These are phyloP conservation scores for Ganoderma lucidum DNA, from an alignment of 1,284 basidiomycete species.

Conservation along the genomic window DNA sequence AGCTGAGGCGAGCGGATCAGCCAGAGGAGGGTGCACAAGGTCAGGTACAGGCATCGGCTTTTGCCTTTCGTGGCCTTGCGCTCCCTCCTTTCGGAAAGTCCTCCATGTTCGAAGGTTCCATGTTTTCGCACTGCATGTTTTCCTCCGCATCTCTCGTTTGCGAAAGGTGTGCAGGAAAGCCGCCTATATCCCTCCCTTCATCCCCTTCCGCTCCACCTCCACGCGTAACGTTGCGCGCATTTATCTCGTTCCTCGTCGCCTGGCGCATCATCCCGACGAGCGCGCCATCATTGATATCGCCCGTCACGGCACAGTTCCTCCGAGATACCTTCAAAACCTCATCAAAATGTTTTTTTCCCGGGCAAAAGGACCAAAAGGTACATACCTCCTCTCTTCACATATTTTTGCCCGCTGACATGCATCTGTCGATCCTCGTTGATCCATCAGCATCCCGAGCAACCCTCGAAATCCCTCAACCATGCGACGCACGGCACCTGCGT, in stretches of 20 bases:
- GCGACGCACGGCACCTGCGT: background rate
- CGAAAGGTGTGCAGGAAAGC: conserved; percentile 2
- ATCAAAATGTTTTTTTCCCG: conserved; percentile 2
- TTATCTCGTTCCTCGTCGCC: background rate
- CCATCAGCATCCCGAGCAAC: background rate
- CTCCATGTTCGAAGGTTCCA: background rate
- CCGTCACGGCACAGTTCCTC: background rate
- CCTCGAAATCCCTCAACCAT: background rate
- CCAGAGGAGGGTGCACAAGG: background rate
- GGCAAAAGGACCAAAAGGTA: conserved; percentile 5
- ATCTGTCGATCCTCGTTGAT: background rate
- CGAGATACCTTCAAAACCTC: background rate
- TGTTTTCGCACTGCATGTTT: background rate
- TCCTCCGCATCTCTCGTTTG: background rate
- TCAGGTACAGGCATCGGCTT: background rate
- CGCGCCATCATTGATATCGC: background rate
- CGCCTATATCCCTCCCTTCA: background rate
- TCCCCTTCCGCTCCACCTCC: background rate
- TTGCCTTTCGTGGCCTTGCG: background rate
- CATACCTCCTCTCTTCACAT: background rate
- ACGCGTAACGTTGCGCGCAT: background rate
- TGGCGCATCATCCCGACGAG: background rate
- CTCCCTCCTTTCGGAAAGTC: background rate
- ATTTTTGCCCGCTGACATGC: background rate
- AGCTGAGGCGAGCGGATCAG: background rate